phyloP scores from a whole-genome alignment of 441 rosid genomes.

The Erysimum cheiri region DNA sequence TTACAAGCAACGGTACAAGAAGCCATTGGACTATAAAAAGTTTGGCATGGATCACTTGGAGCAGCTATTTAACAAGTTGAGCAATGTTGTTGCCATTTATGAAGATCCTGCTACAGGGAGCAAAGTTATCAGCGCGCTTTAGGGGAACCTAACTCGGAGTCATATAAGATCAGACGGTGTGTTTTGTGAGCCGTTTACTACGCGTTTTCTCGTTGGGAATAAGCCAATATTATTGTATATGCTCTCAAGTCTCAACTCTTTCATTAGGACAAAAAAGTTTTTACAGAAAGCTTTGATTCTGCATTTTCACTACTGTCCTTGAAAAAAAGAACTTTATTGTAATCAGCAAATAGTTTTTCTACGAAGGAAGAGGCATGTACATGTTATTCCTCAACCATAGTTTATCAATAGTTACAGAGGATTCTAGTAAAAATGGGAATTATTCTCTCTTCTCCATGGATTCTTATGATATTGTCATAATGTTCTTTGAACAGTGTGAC shows the following conservation, averaged over 20 bases:
- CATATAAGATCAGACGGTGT: slow-evolving; percentile 6
- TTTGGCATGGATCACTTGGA: slow-evolving; percentile 76
- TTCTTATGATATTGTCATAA: slow-evolving; percentile 25
- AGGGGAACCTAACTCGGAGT: background rate
- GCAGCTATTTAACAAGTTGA: slow-evolving; percentile 71
- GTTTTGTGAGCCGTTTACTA: background rate
- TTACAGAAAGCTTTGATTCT: background rate
- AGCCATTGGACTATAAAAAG: slow-evolving; percentile 54
- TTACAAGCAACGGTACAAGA: slow-evolving; percentile 87
- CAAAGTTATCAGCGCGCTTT: slow-evolving; percentile 50
- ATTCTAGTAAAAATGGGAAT: slow-evolving; percentile 24
- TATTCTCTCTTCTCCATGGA: slow-evolving; percentile 24
- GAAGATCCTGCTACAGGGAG: slow-evolving; percentile 72
- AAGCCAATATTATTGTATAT: background rate
- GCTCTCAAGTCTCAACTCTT: background rate
- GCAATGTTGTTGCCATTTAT: slow-evolving; percentile 67
- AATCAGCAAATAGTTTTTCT: background rate
- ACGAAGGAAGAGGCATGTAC: background rate
- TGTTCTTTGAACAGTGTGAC: slow-evolving; percentile 40
- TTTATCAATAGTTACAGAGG: slow-evolving; percentile 11
- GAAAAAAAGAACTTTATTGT: background rate
- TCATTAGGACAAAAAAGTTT: background rate
- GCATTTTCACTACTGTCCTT: background rate
- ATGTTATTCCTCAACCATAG: background rate
- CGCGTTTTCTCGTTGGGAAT: background rate